Conservation (phyloP, 257 asterid species). For the Orobanche coerulescens region DNA sequence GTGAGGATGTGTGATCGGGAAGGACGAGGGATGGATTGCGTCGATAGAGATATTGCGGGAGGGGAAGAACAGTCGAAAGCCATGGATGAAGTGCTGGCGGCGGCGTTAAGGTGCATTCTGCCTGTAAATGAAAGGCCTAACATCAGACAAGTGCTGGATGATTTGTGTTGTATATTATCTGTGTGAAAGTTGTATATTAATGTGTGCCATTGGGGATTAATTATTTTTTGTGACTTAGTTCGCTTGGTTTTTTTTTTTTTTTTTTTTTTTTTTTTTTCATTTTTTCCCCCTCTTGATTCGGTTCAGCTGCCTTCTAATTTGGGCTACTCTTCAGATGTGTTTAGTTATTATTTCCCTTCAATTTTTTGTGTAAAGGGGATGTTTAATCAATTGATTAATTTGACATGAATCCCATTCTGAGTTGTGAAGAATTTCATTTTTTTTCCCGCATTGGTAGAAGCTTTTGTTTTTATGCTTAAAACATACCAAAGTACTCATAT, state of each 20-base stretch:
- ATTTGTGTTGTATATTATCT: slow-evolving; percentile 52
- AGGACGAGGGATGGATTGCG: slow-evolving; percentile 87
- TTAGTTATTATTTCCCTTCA: slow-evolving; percentile 51
- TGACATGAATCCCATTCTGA: slow-evolving; percentile 46
- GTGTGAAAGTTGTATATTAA: slow-evolving; percentile 66
- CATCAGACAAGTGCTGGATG: slow-evolving; percentile 69
- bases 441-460: no score
- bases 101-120: slow-evolving; percentile 79
- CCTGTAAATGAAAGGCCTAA: slow-evolving; percentile 88
- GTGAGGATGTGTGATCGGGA: slow-evolving; percentile 76
- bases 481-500: no score
- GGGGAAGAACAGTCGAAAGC: slow-evolving; percentile 71
- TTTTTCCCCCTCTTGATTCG: slow-evolving; percentile 36
- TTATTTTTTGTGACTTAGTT: slow-evolving; percentile 42
- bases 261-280: slow-evolving; percentile 18
- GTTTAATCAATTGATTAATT: slow-evolving; percentile 69
- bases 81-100: slow-evolving; percentile 76
- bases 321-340: slow-evolving; percentile 44
- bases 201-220: slow-evolving; percentile 28
- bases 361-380: slow-evolving; percentile 97
- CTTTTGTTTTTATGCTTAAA: no score
- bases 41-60: slow-evolving; percentile 76
- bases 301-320: slow-evolving; percentile 41
- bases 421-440: no score
- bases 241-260: slow-evolving; percentile 22